Base-by-base conservation (phyloP, 1,139 yeast species). In the Taphrina pruni region DNA sequence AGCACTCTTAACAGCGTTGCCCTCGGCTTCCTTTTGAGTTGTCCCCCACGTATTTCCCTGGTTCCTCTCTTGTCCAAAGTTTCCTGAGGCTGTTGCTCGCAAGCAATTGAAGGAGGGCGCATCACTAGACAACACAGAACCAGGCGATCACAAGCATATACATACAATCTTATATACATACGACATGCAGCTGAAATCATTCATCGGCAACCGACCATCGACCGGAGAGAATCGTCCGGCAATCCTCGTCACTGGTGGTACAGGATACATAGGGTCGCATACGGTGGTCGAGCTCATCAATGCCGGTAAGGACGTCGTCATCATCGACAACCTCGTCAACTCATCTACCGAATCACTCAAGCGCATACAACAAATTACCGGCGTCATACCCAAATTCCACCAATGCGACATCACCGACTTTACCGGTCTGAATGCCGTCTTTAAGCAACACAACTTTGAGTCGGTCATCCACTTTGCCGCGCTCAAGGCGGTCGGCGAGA, bases 201-300 rank as follows among this genome's bases (percentile, higher is more conserved):
- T 21, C 36, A 21, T 50, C 11, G 36, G 36, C n/a, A 54, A 54
- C 14, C 14, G 58, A 14, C 41, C 17, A 8, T 35, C 58, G 58
- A 54, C 35, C 20, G 58, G 58, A 8, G 26, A 36, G 6, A 6
- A 6, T 17, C 58, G 58, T 2, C 45, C 43, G 14, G 83, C 82
- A 76, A 87, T 89, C 70, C 81, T 89, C 70, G 93, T 90, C 46
- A 88, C 96, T 43, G 96, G 96, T 60, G 96, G 96, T 69, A 91
- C 95, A 45, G 96, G 96, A 43, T 90, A 90, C 78, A 89, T 90
- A 75, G 96, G 96, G 38, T 88, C 94, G 20, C 96, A 89, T 76
- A 88, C 94, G 1, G 88, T 87, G 7, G 84, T 88, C 50, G 89
- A 87, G 73, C 82, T 89, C 70, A 77, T 88, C 70, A 83, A 85